phyloP scores from a whole-genome alignment of 768 basidiomycete genomes.

The Mycena galericulata region DNA sequence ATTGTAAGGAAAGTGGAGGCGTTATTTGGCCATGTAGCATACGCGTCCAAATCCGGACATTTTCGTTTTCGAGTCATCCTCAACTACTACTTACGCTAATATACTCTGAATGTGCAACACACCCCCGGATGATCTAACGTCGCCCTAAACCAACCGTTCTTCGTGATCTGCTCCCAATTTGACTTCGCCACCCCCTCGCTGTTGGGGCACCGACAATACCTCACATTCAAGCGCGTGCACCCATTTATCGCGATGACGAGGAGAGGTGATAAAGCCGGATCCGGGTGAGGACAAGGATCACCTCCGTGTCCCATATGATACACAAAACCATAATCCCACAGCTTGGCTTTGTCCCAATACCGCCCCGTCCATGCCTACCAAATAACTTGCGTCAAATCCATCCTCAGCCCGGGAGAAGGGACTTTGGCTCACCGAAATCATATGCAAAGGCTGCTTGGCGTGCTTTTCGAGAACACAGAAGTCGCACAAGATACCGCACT shows the following conservation, averaged over 20 bases:
- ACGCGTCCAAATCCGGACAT: too few species aligned
- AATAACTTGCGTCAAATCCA: too few species aligned
- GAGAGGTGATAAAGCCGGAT: not conserved
- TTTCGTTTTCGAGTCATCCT: too few species aligned
- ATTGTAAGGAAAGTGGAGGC: too few species aligned
- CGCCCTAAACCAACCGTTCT: not conserved
- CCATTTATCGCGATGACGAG: not conserved
- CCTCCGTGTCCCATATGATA: slow-evolving; percentile 1
- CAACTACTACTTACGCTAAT: too few species aligned
- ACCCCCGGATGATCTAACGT: not conserved
- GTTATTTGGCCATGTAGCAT: too few species aligned
- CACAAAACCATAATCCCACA: not conserved
- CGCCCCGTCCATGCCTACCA: not conserved
- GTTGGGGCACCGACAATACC: not conserved
- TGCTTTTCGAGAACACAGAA: too few species aligned
- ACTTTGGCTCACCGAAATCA: not conserved
- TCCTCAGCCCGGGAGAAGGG: too few species aligned
- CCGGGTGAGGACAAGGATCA: not conserved
- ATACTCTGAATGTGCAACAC: not conserved
- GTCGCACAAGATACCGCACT: too few species aligned
- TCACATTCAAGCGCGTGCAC: not conserved
- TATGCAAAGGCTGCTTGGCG: not conserved
- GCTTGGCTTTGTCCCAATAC: not conserved
- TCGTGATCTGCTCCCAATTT: not conserved
- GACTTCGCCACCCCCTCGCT: not conserved